Evolutionary conservation across 2,329 filamentous ascomycete species (phyloP), one percentile per base, ranked within the genome.

Genomic region (Cladophialophora yegresii): DNA sequence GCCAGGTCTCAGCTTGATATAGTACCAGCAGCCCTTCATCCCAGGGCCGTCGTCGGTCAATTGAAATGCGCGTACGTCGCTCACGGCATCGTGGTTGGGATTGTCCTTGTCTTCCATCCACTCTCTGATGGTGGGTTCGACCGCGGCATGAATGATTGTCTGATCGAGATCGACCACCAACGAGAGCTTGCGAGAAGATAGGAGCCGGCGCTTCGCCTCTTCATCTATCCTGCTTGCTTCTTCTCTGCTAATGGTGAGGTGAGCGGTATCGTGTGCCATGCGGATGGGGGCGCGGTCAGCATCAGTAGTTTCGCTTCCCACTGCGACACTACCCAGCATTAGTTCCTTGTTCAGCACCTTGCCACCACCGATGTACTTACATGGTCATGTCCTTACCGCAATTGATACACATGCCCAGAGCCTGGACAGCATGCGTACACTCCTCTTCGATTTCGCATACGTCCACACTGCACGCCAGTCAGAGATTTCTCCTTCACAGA

Each of bases 331-430:
- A n/a, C 40, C 26, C 9, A 30, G 8, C 22, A 28, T 68, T 12
- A 67, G 58, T 28, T 28, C 40, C 10, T 30, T 33, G 7, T 49
- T 45, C 58, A 13, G 26, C 22, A 36, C 22, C 16, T 43, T 45
- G 43, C 6, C 50, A 33, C 16, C 9, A 32, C 1, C n/a, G 12
- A 22, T 7, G 20, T 47, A 75, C 82, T 69, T 79, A 85, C 83
- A 92, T 88, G 61, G 91, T 96, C 92, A 99, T 96, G 78, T 98
- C 93, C 78, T 93, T 92, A 68, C 95, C 95, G 77, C 95, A 99
- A 67, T 93, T 85, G 64, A 88, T 92, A 79, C 95, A 99, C 70
- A 99, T 84, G 51, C 93, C 93, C 62, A 90, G 89, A 74, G 91
- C 96, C 77, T 98, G 93, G 47, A 96, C 84, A 72, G 93, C 90